Evolutionary conservation across 805 yeast species (phyloP), one percentile per base, ranked within the genome.

Genomic region (Saccharomycopsis guyanensis): DNA sequence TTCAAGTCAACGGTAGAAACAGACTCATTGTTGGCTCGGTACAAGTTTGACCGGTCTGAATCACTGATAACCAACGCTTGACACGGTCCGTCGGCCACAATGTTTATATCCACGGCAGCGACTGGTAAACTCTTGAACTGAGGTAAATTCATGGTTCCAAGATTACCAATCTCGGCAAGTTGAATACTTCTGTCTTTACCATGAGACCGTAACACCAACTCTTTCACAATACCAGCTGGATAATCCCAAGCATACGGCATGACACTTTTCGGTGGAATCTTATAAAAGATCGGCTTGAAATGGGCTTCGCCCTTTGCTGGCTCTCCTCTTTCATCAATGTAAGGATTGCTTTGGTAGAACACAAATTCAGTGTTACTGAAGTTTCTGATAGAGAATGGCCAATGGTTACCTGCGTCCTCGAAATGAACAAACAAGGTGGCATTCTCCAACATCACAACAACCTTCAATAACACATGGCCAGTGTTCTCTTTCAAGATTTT

Each of bases 231-330:
- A 0, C 96, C 97, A 43, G 94, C 87, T 1, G 98, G 98, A 64
- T 76, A 93, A 61, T 93, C 98, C 89, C 96, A 93, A 0, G 98
- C 86, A 61, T 93, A 93, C 0, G 97, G 96, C 97, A 93, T 93
- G 2, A 87, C 95, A 64, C 96, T 85, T 57, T 78, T 78, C 1
- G 95, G 79, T 0, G 97, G 97, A 10, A 94, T 72, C 39, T 77
- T 74, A 60, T 91, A 93, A 57, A 72, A 78, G 8, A 87, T 71
- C 0, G 97, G 96, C 52, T 77, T 80, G 64, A 82, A 89, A 10
- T 73, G 72, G 2, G 70, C 68, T 40, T 73, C 79, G 1, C 66
- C 59, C 23, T 66, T 71, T 2, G 69, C 70, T 8, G 70, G 63
- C 43, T 73, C 73, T 16, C 79, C 82, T 49, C 76, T 81, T 49